Conservation (phyloP, 2,329 filamentous ascomycete genomes). For the Trichoderma brevicompactum region DNA sequence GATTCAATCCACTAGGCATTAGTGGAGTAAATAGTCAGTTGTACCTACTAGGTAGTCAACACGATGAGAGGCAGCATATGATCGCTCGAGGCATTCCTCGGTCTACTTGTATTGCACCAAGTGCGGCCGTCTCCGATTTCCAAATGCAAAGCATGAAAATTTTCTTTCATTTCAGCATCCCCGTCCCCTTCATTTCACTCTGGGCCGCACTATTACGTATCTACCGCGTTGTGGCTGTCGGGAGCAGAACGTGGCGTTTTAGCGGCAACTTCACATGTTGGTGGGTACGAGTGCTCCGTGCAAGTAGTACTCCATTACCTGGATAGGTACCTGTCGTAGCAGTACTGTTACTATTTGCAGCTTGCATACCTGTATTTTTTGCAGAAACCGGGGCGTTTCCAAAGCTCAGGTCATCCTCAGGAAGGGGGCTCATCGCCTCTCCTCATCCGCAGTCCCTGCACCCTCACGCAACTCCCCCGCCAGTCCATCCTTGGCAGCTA, state of each 20-base stretch:
- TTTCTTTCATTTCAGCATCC: not conserved
- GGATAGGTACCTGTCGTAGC: too few relatives aligned
- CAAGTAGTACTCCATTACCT: too few relatives aligned
- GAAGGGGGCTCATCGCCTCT: not conserved
- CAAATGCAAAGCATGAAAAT: not conserved
- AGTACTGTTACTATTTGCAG: not conserved
- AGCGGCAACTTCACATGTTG: slow-evolving; percentile 22
- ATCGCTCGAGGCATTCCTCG: too few relatives aligned
- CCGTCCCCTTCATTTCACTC: slow-evolving; percentile 4
- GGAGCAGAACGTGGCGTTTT: slow-evolving; percentile 9
- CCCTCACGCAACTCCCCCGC: slow-evolving; percentile 1
- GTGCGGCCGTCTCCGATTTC: not conserved
- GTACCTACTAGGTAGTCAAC: not conserved
- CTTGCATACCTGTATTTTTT: not conserved
- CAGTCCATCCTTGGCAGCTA: slow-evolving; percentile 14
- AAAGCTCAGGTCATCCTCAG: slow-evolving; percentile 15
- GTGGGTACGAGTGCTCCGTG: not conserved
- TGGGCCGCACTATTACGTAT: slow-evolving; percentile 24
- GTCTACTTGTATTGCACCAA: not conserved
- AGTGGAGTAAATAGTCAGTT: not conserved
- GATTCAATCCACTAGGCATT: not conserved
- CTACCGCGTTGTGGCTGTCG: slow-evolving; percentile 20
- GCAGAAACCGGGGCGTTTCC: slow-evolving; percentile 15
- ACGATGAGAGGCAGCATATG: too few relatives aligned
- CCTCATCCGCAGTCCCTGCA: slow-evolving; percentile 1